Conservation (phyloP, 2,329 filamentous ascomycete species). For the Bipolaris gigantea region DNA sequence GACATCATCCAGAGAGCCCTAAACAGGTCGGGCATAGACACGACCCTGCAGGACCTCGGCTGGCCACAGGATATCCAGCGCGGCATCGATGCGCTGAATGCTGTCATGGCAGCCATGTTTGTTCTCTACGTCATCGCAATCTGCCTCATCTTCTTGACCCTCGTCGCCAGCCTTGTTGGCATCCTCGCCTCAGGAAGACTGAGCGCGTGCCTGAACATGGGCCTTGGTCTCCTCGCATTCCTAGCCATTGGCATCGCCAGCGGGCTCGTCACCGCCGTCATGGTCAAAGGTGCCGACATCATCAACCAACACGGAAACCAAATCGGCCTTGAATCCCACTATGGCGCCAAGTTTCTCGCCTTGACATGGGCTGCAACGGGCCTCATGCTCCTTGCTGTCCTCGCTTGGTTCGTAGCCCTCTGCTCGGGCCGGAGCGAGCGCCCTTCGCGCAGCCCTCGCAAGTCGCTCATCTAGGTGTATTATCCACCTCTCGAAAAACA, state of each 20-base stretch:
- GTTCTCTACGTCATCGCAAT: conserved; percentile 63
- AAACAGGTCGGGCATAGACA: conserved; percentile 44
- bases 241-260: conserved; percentile 69
- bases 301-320: conserved; percentile 58
- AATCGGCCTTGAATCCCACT: conserved; percentile 54
- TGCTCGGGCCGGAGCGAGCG: conserved; percentile 27
- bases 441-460: not conserved
- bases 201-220: conserved; percentile 54
- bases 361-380: conserved; percentile 62
- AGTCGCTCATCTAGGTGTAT: not conserved
- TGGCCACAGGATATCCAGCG: conserved; percentile 61
- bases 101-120: conserved; percentile 57
- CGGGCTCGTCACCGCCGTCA: conserved; percentile 69
- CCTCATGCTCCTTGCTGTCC: conserved; percentile 46
- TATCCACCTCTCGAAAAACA: not conserved
- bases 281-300: conserved; percentile 55
- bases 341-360: conserved; percentile 58
- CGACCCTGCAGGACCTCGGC: conserved; percentile 56
- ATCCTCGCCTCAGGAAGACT: conserved; percentile 51
- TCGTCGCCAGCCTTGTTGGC: conserved; percentile 52
- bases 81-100: conserved; percentile 55
- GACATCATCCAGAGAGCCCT: conserved; percentile 55
- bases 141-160: conserved; percentile 54
- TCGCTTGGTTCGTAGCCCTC: conserved; percentile 36
- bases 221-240: conserved; percentile 56